Evolutionary conservation across 345 rosid genomes (phyloP), one percentile per base, ranked within the genome.

Genomic region (Noccaea caerulescens): DNA sequence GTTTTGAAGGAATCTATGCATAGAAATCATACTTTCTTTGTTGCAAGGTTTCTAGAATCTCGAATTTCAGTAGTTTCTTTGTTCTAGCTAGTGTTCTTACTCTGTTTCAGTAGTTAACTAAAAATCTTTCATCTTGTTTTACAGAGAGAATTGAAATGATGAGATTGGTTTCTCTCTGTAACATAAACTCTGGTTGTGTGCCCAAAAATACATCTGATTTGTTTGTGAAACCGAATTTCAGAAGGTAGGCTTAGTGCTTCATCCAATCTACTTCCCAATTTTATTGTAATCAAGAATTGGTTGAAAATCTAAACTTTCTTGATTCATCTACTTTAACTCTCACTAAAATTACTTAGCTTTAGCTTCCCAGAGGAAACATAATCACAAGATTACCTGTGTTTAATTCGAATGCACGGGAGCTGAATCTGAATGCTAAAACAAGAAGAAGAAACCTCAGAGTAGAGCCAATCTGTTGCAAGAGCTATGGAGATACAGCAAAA

Each of bases 81-180:
- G 55, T 12, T 72, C 36, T 27, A 27, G 30, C 4, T 27, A 5
- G 9, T 44, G 66, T 69, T 27, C 8, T 20, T 65, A 32, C 39
- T 43, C 56, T 53, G 57, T 45, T 33, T 5, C 43, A 1, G 23
- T 12, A 25, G 47, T 62, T 64, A n/a, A 66, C 72, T 50, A 23
- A 62, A 38, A 34, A 20, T 0, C 1, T 52, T 44, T 55, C 11
- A 18, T 61, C 30, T 60, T 68, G 25, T 54, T 51, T 55, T 38
- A 30, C 75, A 75, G 79, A 69, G 25, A 62, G 16, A 62, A 20
- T 37, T 45, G 3, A 44, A 61, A 69, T 10, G 70, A 63, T 69
- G 79, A 63, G 39, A 3, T 12, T 68, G 23, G 74, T 69, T 18
- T 75, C 79, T 60, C 58, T 75, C 43, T 75, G 70, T 69, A 12